Conservation (phyloP, 2,329 filamentous ascomycete species). For the Neonectria coccinea region DNA sequence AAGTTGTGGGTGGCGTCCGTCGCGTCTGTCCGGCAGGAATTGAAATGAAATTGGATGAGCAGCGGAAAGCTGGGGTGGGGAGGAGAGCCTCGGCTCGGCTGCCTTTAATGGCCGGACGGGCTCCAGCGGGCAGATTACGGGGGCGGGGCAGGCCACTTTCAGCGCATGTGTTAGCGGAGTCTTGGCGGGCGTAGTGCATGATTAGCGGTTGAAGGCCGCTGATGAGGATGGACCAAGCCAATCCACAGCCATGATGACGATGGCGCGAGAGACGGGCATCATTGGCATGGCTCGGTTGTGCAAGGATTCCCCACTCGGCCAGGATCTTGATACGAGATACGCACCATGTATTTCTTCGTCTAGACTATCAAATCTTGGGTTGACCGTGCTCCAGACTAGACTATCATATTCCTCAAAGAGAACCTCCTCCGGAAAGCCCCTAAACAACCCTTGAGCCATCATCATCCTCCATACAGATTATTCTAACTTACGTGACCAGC, state of each 20-base stretch:
- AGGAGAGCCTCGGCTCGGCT: slow-evolving; percentile 8
- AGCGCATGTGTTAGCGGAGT: slow-evolving; percentile 10
- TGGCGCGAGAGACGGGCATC: not conserved
- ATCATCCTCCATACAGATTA: not conserved
- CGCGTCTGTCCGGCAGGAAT: slow-evolving; percentile 1
- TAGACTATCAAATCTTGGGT: too few relatives aligned
- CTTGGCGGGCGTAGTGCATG: slow-evolving; percentile 5
- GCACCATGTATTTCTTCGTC: too few relatives aligned
- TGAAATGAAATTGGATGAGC: not conserved
- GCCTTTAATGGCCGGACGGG: slow-evolving; percentile 2
- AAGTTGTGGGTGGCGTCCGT: not conserved
- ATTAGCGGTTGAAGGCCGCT: not conserved
- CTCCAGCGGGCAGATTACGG: not conserved
- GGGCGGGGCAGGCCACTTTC: not conserved
- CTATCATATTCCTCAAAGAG: too few relatives aligned
- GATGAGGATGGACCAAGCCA: not conserved
- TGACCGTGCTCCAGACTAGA: too few relatives aligned
- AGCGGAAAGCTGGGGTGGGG: not conserved
- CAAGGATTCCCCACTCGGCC: slow-evolving; percentile 25
- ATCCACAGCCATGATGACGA: not conserved
- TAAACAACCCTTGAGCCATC: not conserved
- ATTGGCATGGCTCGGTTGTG: not conserved
- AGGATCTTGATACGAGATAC: not conserved
- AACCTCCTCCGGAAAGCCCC: not conserved
- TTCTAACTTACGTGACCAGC: not conserved